A percentile compares a stretch with the other conserved stretches of the same genome.
phyloP scores from a whole-genome alignment of 2,329 filamentous ascomycete species.

The Sporothrix pseudoabietina region DNA sequence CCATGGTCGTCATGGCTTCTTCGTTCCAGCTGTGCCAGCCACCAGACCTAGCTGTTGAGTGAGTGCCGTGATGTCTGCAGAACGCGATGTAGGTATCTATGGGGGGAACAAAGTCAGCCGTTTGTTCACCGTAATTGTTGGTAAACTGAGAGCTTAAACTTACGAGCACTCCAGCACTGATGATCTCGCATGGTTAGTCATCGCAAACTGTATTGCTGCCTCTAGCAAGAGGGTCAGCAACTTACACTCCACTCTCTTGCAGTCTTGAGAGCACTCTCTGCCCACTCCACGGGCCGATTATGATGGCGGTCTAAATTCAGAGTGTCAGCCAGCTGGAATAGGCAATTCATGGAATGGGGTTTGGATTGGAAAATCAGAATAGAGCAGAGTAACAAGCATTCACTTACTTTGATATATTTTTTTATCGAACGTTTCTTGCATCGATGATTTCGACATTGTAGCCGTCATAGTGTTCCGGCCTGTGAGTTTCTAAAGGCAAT shows the following conservation, averaged over 20 bases:
- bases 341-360: background rate
- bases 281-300: background rate
- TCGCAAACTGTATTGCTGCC: background rate
- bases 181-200: background rate
- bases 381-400: background rate
- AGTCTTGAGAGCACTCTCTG: background rate
- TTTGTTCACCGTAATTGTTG: background rate
- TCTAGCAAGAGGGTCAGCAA: background rate
- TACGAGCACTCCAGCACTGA: background rate
- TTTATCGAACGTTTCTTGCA: background rate
- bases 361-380: background rate
- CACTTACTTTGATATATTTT: background rate
- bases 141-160: background rate
- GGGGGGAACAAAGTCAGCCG: background rate
- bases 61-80: background rate
- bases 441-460: background rate
- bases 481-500: constrained; percentile 1
- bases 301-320: background rate
- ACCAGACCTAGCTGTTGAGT: background rate
- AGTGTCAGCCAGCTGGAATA: background rate
- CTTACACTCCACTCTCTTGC: background rate
- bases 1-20: constrained; percentile 7
- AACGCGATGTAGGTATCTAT: constrained; percentile 4
- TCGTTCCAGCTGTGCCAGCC: constrained; percentile 11
- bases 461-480: background rate